These are phyloP conservation scores for Fusarium denticulatum DNA, from an alignment of 2,329 filamentous ascomycete genomes.

Conservation along the genomic window DNA sequence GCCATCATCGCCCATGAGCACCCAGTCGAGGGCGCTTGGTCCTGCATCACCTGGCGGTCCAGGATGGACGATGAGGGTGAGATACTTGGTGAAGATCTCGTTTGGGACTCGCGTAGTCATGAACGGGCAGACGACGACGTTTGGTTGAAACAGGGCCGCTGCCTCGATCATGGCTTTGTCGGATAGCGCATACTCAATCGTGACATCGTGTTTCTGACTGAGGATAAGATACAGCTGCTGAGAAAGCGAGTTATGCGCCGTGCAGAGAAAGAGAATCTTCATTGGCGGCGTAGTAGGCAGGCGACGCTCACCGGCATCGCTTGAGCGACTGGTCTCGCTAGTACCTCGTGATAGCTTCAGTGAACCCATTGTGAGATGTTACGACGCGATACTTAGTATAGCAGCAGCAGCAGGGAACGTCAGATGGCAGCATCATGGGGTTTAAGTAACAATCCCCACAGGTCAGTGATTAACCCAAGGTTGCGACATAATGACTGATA, in stretches of 20 bases:
- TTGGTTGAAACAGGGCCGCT: slow-evolving; percentile 10
- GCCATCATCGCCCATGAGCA: slow-evolving; percentile 29
- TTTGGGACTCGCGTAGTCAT: slow-evolving; percentile 16
- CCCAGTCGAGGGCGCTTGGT: slow-evolving; percentile 28
- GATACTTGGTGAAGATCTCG: slow-evolving; percentile 16
- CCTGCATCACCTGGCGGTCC: slow-evolving; percentile 29
- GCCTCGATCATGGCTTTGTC: slow-evolving; percentile 28
- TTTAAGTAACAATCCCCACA: slow-evolving; percentile 7
- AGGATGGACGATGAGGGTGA: slow-evolving; percentile 27
- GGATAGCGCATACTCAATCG: slow-evolving; percentile 30
- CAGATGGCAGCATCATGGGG: neutral
- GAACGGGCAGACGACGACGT: slow-evolving; percentile 27
- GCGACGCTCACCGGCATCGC: neutral
- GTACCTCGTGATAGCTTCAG: neutral
- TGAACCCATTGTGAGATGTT: neutral
- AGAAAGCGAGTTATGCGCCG: slow-evolving; percentile 30
- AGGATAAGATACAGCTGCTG: slow-evolving; percentile 26
- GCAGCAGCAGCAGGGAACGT: neutral
- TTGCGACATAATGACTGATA: neutral
- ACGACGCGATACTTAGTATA: neutral
- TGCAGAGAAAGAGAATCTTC: slow-evolving; percentile 32
- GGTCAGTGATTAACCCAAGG: neutral
- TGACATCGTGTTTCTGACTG: slow-evolving; percentile 5
- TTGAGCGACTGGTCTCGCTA: neutral
- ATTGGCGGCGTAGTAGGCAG: slow-evolving; percentile 1